phyloP scores from a whole-genome alignment of 306 rosid species.

The Castanea sativa region DNA sequence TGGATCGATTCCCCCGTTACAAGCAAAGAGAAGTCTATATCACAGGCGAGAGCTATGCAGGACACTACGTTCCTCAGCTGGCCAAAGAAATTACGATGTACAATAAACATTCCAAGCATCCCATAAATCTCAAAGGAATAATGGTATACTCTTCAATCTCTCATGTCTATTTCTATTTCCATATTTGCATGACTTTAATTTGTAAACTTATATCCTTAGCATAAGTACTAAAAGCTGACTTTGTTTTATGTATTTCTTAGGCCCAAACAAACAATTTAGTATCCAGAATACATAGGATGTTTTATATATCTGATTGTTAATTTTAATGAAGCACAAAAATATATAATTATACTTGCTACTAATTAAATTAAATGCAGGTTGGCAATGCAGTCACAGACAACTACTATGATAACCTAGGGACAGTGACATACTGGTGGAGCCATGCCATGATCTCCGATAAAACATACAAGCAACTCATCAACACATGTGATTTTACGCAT shows the following conservation, averaged over 20 bases:
- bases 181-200: background rate
- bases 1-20: conserved; percentile 81
- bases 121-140: conserved; percentile 74
- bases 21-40: conserved; percentile 65
- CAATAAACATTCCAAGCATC: conserved; percentile 51
- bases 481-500: conserved; percentile 69
- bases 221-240: no score
- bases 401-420: conserved; percentile 87
- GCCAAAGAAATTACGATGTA: conserved; percentile 65
- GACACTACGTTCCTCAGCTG: conserved; percentile 93
- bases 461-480: conserved; percentile 71
- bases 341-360: background rate
- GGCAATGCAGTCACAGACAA: conserved; percentile 97
- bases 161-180: background rate
- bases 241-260: no score
- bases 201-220: no score
- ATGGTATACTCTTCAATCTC: conserved; percentile 48
- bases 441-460: conserved; percentile 97
- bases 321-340: no score
- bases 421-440: conserved; percentile 99
- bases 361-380: conserved; percentile 44
- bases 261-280: no score
- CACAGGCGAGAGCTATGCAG: conserved; percentile 97
- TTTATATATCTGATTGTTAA: no score
- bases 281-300: no score